phyloP scores from a whole-genome alignment of 2,329 filamentous ascomycete genomes.

The Aspergillus fumigatiaffinis region DNA sequence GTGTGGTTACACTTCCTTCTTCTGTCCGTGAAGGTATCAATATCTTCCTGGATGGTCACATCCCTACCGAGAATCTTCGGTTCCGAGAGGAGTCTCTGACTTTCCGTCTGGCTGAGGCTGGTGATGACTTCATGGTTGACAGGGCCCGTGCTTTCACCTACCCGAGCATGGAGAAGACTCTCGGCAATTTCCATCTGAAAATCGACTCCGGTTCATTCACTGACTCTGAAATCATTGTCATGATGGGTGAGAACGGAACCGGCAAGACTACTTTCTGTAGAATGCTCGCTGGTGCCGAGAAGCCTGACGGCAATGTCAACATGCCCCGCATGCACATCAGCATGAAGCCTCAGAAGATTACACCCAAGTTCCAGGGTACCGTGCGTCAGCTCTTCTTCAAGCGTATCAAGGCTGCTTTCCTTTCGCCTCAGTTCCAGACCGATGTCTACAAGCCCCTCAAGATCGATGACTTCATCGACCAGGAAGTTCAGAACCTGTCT shows the following conservation, averaged over 20 bases:
- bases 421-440: constrained; percentile 97
- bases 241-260: constrained; percentile 99
- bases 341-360: constrained; percentile 99
- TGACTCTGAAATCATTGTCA: constrained; percentile 97
- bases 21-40: constrained; percentile 99
- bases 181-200: constrained; percentile 79
- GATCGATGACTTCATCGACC: constrained; percentile 98
- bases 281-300: constrained; percentile 86
- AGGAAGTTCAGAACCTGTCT: constrained; percentile 98
- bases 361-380: constrained; percentile 94
- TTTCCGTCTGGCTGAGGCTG: constrained; percentile 86
- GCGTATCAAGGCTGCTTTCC: constrained; percentile 95
- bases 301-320: constrained; percentile 74
- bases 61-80: constrained; percentile 95
- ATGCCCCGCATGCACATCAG: constrained; percentile 94
- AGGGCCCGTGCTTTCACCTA: constrained; percentile 82
- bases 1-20: constrained; percentile 92
- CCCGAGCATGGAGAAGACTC: constrained; percentile 86
- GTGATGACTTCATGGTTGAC: constrained; percentile 83
- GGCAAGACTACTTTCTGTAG: constrained; percentile 99
- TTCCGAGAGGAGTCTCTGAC: constrained; percentile 97
- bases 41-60: constrained; percentile 97
- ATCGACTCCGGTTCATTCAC: constrained; percentile 86
- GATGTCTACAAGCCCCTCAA: constrained; percentile 99
- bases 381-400: constrained; percentile 99